phyloP scores from a whole-genome alignment of 495 filamentous ascomycete species.

The Tuber borchii region DNA sequence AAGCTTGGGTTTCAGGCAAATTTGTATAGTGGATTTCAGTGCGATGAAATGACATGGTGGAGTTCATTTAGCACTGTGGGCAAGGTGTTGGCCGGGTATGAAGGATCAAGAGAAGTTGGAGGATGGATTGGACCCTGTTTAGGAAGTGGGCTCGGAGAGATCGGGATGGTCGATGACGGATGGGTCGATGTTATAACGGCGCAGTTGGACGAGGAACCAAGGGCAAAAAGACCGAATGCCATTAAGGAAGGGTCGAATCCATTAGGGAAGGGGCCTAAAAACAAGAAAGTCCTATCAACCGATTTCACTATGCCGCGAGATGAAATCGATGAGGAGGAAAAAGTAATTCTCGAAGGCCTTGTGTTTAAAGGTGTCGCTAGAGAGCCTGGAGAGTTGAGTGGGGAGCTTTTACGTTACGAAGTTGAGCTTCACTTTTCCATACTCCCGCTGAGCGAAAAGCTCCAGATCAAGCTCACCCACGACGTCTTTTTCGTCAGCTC shows the following conservation, averaged over 20 bases:
- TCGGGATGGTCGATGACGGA: constrained; percentile 28
- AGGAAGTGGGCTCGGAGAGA: constrained; percentile 18
- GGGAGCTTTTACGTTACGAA: constrained; percentile 20
- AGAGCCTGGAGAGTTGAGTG: constrained; percentile 4
- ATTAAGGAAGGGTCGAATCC: constrained; percentile 29
- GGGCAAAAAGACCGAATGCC: constrained; percentile 28
- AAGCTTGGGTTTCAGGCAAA: constrained; percentile 63
- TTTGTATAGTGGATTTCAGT: constrained; percentile 72
- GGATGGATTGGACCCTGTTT: constrained; percentile 40
- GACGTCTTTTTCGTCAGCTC: constrained; percentile 32
- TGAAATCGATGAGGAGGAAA: constrained; percentile 4
- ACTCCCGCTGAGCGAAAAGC: constrained; percentile 12
- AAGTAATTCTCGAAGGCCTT: constrained; percentile 21
- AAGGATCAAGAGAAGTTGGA: constrained; percentile 53
- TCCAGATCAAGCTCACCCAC: constrained; percentile 20
- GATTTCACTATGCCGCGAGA: constrained; percentile 30
- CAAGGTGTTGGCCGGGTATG: constrained; percentile 61
- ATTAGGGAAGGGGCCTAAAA: constrained; percentile 20
- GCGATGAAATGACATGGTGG: constrained; percentile 68
- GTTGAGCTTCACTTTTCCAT: constrained; percentile 23
- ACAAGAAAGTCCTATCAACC: constrained; percentile 18
- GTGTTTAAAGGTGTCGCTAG: constrained; percentile 9
- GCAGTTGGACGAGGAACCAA: constrained; percentile 21
- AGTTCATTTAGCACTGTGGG: constrained; percentile 72
- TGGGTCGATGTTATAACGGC: constrained; percentile 32